Evolutionary conservation across 768 basidiomycete genomes (phyloP).

Genomic region (Boletus subparvulus): DNA sequence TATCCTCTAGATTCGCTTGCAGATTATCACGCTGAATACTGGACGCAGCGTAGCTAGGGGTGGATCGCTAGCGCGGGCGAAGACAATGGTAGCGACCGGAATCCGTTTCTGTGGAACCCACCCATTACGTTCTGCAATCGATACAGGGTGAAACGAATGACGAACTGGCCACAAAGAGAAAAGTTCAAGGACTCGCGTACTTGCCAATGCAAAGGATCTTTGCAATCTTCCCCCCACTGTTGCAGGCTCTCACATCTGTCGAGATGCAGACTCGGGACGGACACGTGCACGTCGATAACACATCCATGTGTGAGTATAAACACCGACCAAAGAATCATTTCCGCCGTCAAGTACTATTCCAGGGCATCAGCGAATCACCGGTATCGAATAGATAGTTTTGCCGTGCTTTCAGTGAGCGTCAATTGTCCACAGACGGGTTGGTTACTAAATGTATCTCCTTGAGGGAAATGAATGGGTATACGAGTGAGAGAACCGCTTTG

Average conservation of each 20-base stretch:
- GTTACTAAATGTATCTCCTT: background rate
- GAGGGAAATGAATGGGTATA: background rate
- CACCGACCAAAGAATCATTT: background rate
- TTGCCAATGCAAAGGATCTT: no score
- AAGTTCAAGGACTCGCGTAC: background rate
- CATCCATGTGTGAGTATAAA: background rate
- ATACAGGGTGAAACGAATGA: background rate
- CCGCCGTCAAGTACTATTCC: background rate
- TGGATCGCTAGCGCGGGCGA: no score
- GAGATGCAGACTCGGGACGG: background rate
- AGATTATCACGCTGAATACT: background rate
- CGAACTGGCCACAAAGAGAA: no score
- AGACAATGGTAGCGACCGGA: no score
- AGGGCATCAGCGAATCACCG: background rate
- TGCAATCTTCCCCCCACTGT: background rate
- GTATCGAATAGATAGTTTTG: background rate
- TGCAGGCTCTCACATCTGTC: background rate
- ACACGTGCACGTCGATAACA: background rate
- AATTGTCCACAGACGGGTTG: background rate
- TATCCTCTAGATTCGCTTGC: background rate
- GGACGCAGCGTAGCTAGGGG: no score
- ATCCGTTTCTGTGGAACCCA: no score
- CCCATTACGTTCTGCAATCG: background rate
- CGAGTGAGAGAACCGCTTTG: background rate
- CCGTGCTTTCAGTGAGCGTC: background rate